Evolutionary conservation across 371 early-diverging fungal species (phyloP).

Genomic region (Syncephalastrum sp.): DNA sequence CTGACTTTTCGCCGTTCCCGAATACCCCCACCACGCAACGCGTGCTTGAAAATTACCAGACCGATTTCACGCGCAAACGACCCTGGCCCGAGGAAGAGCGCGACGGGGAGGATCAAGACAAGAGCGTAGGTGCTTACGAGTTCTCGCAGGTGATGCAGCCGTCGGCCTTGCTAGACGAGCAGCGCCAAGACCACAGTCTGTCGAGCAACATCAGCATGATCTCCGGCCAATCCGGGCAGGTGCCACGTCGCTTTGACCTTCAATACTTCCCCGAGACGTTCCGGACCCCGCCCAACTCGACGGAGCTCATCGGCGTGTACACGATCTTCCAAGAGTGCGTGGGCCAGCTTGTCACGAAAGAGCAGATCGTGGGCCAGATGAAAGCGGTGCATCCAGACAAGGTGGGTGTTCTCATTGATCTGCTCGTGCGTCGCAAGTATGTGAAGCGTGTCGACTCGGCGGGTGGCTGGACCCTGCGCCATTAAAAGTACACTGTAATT

Average conservation of each 20-base stretch:
- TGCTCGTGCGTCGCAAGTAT: constrained; percentile 25
- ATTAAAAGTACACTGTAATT: no score
- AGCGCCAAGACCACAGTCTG: neutral
- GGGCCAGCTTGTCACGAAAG: constrained; percentile 17
- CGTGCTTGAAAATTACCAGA: neutral
- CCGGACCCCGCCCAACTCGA: constrained; percentile 36
- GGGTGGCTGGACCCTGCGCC: constrained; percentile 29
- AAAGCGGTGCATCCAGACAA: constrained; percentile 8
- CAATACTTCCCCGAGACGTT: constrained; percentile 33
- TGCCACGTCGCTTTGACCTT: constrained; percentile 32
- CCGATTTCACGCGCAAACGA: neutral
- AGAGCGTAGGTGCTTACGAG: constrained; percentile 1
- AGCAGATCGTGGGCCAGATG: constrained; percentile 10
- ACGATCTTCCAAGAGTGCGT: constrained; percentile 26
- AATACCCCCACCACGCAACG: no score
- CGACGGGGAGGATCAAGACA: neutral
- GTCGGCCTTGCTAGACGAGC: neutral
- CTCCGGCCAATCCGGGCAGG: constrained; percentile 14
- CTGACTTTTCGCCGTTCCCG: no score
- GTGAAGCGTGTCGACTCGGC: constrained; percentile 24
- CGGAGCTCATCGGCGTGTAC: constrained; percentile 30
- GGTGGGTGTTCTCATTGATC: constrained; percentile 19
- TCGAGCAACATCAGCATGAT: constrained; percentile 20
- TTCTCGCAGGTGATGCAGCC: neutral
- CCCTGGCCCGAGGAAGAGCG: neutral